Conservation (phyloP, 768 basidiomycete species). For the Leccinum imitatum region DNA sequence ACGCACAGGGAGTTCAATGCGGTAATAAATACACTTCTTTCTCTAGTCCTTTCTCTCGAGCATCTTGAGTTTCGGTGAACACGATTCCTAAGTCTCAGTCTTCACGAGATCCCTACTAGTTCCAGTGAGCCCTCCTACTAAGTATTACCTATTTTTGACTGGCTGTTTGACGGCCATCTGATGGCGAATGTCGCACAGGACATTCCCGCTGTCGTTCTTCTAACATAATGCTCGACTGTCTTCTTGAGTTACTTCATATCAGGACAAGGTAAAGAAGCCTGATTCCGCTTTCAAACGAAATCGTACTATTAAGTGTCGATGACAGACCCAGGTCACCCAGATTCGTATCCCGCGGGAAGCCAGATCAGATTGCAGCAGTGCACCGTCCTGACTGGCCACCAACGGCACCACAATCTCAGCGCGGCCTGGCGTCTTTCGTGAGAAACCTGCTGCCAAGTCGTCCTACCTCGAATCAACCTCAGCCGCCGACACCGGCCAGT, state of each 20-base stretch:
- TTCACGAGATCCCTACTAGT: not conserved
- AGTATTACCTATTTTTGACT: not conserved
- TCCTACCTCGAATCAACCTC: not conserved
- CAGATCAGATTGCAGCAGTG: not conserved
- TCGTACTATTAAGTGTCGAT: not conserved
- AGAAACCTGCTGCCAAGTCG: not conserved
- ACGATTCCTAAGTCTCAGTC: not conserved
- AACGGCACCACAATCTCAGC: not conserved
- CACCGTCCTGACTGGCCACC: not conserved
- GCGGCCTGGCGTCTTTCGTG: not conserved
- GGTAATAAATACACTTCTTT: not conserved
- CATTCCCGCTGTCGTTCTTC: not conserved
- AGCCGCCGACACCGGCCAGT: not conserved
- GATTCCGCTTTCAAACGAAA: not conserved
- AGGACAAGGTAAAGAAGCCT: conserved; percentile 1
- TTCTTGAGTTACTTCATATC: not conserved
- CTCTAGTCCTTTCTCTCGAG: not conserved
- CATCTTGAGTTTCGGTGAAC: not conserved
- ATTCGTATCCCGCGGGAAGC: conserved; percentile 2
- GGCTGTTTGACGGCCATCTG: not conserved
- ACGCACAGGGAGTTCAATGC: not conserved
- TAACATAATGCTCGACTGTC: not conserved
- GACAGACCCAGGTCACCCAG: conserved; percentile 11
- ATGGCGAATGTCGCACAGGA: not conserved
- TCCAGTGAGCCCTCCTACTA: not conserved